Conservation (phyloP, 2,329 filamentous ascomycete genomes). For the Coniochaeta sp. region DNA sequence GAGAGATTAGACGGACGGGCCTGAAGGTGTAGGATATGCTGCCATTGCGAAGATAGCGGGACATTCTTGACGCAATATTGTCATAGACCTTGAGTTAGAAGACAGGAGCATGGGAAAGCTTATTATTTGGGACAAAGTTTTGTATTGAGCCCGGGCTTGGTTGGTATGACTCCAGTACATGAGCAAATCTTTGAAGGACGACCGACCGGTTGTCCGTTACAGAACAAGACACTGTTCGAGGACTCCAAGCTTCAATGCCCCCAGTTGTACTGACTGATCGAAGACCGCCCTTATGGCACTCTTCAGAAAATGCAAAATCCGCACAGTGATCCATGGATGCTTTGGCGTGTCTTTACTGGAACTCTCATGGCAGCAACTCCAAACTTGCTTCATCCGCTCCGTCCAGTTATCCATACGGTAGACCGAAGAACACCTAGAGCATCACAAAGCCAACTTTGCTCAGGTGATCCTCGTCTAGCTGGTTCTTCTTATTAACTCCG, state of each 20-base stretch:
- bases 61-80: neutral
- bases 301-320: neutral
- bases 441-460: constrained; percentile 90
- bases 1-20: constrained; percentile 30
- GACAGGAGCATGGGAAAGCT: neutral
- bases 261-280: too few species aligned
- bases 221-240: too few species aligned
- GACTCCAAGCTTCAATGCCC: too few species aligned
- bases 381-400: too few species aligned
- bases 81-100: neutral
- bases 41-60: too few species aligned
- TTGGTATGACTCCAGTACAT: too few species aligned
- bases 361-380: too few species aligned
- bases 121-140: neutral
- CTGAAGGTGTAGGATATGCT: neutral
- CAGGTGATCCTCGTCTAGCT: constrained; percentile 67
- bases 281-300: too few species aligned
- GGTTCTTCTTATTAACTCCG: constrained; percentile 73
- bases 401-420: neutral
- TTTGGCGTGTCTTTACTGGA: too few species aligned
- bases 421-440: constrained; percentile 28
- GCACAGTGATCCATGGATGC: neutral
- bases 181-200: too few species aligned
- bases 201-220: too few species aligned
- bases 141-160: neutral